Conservation (phyloP, 495 filamentous ascomycete genomes). For the Zalerion maritima region DNA sequence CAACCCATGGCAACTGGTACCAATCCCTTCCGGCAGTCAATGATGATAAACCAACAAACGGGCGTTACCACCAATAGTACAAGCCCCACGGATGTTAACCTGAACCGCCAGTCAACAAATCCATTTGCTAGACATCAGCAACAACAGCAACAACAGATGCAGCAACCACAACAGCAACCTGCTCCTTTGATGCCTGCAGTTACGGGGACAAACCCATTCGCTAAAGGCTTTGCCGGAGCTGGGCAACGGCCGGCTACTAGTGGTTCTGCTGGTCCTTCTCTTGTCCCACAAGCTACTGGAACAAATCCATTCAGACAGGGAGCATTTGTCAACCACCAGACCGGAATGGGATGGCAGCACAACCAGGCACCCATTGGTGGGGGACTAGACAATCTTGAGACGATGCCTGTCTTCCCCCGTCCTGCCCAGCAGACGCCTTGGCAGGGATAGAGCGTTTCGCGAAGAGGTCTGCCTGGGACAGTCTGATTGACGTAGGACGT, state of each 20-base stretch:
- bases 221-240: constrained; percentile 29
- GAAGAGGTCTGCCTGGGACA: too few species aligned
- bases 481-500: too few species aligned
- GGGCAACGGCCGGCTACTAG: constrained; percentile 29
- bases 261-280: constrained; percentile 19
- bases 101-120: constrained; percentile 63
- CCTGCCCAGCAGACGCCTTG: constrained; percentile 43
- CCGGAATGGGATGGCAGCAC: constrained; percentile 75
- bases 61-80: constrained; percentile 20
- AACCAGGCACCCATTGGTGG: constrained; percentile 69
- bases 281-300: constrained; percentile 57
- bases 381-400: constrained; percentile 66
- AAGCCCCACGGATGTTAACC: constrained; percentile 22
- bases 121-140: constrained; percentile 55
- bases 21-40: constrained; percentile 82
- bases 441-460: constrained; percentile 39
- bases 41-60: constrained; percentile 47
- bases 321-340: constrained; percentile 72
- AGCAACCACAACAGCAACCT: constrained; percentile 22
- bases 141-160: constrained; percentile 34
- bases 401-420: constrained; percentile 75
- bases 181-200: constrained; percentile 42
- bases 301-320: constrained; percentile 93
- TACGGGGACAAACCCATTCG: constrained; percentile 64
- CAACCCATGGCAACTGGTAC: constrained; percentile 42